Evolutionary conservation across 2,329 filamentous ascomycete species (phyloP), one percentile per base, ranked within the genome.

Genomic region (Anthostomella pinea): DNA sequence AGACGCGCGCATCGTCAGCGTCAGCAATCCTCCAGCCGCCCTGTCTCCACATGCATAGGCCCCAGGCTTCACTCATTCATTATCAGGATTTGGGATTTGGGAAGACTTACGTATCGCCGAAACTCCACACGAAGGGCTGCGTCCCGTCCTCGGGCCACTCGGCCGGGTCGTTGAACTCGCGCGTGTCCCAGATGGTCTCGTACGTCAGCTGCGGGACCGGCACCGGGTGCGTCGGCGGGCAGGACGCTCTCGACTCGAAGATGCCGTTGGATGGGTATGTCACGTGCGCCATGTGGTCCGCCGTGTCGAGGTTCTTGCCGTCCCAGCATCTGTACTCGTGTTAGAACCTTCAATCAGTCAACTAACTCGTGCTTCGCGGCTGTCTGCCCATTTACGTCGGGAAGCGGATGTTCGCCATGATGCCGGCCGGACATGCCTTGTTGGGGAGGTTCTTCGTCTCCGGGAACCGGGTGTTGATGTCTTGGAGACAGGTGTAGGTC

Each of bases 351-450:
- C 20, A n/a, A 17, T 10, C 9, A n/a, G 1, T 16, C 5, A 26
- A 41, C 32, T 45, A 53, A 7, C 14, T 18, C 25, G 67, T 32
- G 28, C 8, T 18, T 8, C 3, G 3, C 6, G 7, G n/a, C n/a
- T n/a, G 6, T 8, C 14, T 32, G 13, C 6, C 8, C 7, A 48
- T 81, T 75, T 9, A 75, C 68, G 64, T 65, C 2, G 66, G 67
- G 45, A 70, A 70, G 3, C 62, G 64, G 17, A 69, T 57, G 17
- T 66, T 70, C 5, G 65, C 64, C 45, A 67, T 63, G 38, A 69
- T 69, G 3, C 66, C 66, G 17, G 61, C 64, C 25, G 60, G 58
- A 45, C 67, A 70, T 8, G 62, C 54, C 15, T 48, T 53, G 13
- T 50, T 53, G 3, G 65, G 67, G 33, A 70, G 59, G 37, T 61